A percentile compares a stretch with the other conserved stretches of the same genome.
Evolutionary conservation across 1,284 basidiomycete genomes (phyloP).

Genomic region (Phlebopus sp.): DNA sequence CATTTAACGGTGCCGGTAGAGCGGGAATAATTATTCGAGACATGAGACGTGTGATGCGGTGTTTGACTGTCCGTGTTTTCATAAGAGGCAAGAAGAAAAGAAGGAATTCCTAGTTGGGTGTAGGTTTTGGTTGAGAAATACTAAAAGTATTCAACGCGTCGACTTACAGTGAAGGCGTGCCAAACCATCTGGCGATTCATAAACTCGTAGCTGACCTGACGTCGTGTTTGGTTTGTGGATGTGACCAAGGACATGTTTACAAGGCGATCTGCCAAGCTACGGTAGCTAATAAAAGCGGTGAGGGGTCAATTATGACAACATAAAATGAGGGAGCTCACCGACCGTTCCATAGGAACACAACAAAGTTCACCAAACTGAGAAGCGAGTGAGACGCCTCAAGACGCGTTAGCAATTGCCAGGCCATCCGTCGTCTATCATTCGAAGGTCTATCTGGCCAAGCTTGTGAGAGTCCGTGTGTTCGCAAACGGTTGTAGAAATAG

Average conservation of each 20-base stretch:
- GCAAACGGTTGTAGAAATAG: conserved; percentile 75
- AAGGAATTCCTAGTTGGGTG: conserved; percentile 78
- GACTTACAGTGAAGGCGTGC: conserved; percentile 91
- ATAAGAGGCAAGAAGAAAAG: conserved; percentile 90
- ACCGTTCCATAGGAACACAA: conserved; percentile 85
- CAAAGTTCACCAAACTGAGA: conserved; percentile 72
- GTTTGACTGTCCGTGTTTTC: conserved; percentile 61
- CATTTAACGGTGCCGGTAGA: conserved; percentile 10
- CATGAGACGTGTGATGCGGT: conserved; percentile 48
- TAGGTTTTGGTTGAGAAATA: conserved; percentile 1
- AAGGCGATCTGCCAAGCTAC: conserved; percentile 81
- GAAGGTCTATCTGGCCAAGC: conserved; percentile 91
- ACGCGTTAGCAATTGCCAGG: conserved; percentile 72
- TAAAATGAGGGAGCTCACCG: conserved; percentile 45
- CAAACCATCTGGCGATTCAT: conserved; percentile 99
- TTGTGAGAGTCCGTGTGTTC: conserved; percentile 72
- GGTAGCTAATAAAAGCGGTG: conserved; percentile 56
- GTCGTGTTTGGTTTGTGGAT: conserved; percentile 64
- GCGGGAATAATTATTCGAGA: conserved; percentile 34
- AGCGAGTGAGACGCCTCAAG: conserved; percentile 66
- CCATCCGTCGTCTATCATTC: conserved; percentile 68
- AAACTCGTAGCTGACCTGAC: conserved; percentile 96
- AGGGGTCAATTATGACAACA: not conserved
- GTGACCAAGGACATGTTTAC: conserved; percentile 81
- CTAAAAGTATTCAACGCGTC: not conserved